Conservation (phyloP, 1,284 basidiomycete species). For the Boletellus deceptivus region DNA sequence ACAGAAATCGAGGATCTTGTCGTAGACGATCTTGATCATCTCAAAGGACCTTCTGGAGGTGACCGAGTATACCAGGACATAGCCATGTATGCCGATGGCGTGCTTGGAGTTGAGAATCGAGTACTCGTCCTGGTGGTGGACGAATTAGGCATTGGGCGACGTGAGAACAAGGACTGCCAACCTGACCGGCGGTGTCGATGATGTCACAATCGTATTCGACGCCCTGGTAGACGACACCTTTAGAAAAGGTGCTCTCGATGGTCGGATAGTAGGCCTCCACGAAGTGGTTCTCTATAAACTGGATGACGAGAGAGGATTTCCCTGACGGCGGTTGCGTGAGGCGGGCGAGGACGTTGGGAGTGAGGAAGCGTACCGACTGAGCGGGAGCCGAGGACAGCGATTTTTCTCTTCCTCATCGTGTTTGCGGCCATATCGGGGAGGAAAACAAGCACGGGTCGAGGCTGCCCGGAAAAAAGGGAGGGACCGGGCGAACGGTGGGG, state of each 20-base stretch:
- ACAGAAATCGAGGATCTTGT: slow-evolving; percentile 96
- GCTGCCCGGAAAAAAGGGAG: slow-evolving; percentile 15
- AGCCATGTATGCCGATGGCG: slow-evolving; percentile 82
- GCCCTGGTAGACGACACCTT: slow-evolving; percentile 82
- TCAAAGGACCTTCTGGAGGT: slow-evolving; percentile 91
- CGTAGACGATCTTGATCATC: slow-evolving; percentile 93
- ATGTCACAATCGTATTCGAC: slow-evolving; percentile 94
- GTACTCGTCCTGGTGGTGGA: slow-evolving; percentile 66
- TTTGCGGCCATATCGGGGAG: slow-evolving; percentile 45
- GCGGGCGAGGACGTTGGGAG: not conserved
- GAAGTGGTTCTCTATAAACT: slow-evolving; percentile 68
- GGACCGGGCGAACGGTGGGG: slow-evolving; percentile 15
- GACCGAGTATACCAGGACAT: slow-evolving; percentile 93
- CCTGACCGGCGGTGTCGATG: slow-evolving; percentile 98
- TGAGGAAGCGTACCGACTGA: slow-evolving; percentile 62
- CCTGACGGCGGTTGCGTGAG: slow-evolving; percentile 43
- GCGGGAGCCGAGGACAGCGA: slow-evolving; percentile 77
- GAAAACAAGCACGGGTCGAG: slow-evolving; percentile 10
- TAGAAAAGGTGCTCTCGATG: slow-evolving; percentile 88
- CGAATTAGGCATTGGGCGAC: not conserved
- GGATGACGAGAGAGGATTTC: slow-evolving; percentile 76
- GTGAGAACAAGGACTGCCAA: slow-evolving; percentile 10
- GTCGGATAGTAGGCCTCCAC: slow-evolving; percentile 92
- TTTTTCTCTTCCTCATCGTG: slow-evolving; percentile 80
- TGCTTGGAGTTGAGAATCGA: slow-evolving; percentile 82